Evolutionary conservation across 768 basidiomycete genomes (phyloP).

Genomic region (Kwoniella heveanensis): DNA sequence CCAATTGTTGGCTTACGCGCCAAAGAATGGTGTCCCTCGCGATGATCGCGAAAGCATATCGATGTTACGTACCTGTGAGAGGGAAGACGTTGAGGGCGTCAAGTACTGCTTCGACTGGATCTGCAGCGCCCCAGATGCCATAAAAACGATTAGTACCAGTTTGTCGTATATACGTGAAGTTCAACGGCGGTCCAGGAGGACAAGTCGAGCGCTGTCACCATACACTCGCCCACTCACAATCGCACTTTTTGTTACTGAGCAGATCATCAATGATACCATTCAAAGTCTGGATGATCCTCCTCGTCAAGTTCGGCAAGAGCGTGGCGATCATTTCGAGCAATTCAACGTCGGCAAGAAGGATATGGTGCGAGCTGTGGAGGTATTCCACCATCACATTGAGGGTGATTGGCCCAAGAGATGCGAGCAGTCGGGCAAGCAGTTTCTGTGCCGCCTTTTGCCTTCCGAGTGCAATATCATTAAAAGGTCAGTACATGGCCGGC

Average conservation of each 20-base stretch:
- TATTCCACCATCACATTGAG: slow-evolving; percentile 39
- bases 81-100: slow-evolving; percentile 42
- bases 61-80: slow-evolving; percentile 30
- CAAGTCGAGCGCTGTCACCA: too few species aligned
- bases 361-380: slow-evolving; percentile 30
- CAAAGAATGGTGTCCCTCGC: too few species aligned
- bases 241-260: slow-evolving; percentile 7
- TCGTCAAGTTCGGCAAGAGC: slow-evolving; percentile 35
- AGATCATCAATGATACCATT: slow-evolving; percentile 40
- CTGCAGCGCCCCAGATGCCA: too few species aligned
- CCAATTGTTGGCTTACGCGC: too few species aligned
- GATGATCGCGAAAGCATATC: too few species aligned
- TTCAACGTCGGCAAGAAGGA: slow-evolving; percentile 33
- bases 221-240: too few species aligned
- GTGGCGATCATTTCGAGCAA: slow-evolving; percentile 44
- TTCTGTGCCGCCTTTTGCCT: slow-evolving; percentile 35
- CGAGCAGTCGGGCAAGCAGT: slow-evolving; percentile 33
- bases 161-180: too few species aligned
- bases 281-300: slow-evolving; percentile 36
- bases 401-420: slow-evolving; percentile 39
- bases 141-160: too few species aligned
- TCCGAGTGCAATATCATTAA: too few species aligned
- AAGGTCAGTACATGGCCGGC: too few species aligned
- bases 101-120: slow-evolving; percentile 32
- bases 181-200: too few species aligned